Evolutionary conservation across 2,329 filamentous ascomycete genomes (phyloP).

Genomic region (Teratosphaeria epicoccoides): DNA sequence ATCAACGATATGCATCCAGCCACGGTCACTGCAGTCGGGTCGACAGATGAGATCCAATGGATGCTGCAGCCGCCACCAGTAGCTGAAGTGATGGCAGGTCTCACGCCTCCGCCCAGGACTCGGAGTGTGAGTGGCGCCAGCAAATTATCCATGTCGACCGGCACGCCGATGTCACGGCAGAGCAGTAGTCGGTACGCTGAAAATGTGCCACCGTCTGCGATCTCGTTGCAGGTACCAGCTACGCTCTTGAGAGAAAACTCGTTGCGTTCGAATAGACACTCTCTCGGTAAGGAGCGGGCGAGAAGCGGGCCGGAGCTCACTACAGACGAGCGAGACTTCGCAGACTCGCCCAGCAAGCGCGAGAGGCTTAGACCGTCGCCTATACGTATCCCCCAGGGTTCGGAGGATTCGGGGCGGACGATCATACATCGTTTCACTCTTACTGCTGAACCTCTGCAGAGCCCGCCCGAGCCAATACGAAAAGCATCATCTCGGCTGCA

Average conservation of each 20-base stretch:
- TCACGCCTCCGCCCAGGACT: constrained; percentile 54
- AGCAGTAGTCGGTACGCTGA: constrained; percentile 29
- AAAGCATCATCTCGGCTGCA: constrained; percentile 12
- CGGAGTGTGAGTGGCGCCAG: constrained; percentile 42
- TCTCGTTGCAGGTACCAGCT: constrained; percentile 10
- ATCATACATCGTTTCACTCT: constrained; percentile 5
- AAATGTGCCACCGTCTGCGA: constrained; percentile 18
- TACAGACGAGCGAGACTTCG: constrained; percentile 13
- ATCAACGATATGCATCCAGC: constrained; percentile 58
- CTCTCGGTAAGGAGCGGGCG: constrained; percentile 22
- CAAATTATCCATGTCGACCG: constrained; percentile 13
- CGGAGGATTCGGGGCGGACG: constrained; percentile 11
- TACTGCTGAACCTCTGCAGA: neutral
- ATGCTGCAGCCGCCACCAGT: constrained; percentile 90
- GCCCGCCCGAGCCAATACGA: constrained; percentile 2
- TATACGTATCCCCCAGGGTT: constrained; percentile 8
- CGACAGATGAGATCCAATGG: constrained; percentile 61
- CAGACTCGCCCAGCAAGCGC: constrained; percentile 7
- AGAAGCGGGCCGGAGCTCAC: constrained; percentile 8
- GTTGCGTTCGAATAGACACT: constrained; percentile 13
- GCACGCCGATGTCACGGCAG: constrained; percentile 21
- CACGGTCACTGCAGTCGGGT: constrained; percentile 25
- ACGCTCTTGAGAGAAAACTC: constrained; percentile 28
- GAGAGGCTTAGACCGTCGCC: constrained; percentile 9
- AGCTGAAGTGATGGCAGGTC: constrained; percentile 83